Evolutionary conservation across 169 alveolate genomes (phyloP).

Genomic region (Plasmodium gonderi): DNA sequence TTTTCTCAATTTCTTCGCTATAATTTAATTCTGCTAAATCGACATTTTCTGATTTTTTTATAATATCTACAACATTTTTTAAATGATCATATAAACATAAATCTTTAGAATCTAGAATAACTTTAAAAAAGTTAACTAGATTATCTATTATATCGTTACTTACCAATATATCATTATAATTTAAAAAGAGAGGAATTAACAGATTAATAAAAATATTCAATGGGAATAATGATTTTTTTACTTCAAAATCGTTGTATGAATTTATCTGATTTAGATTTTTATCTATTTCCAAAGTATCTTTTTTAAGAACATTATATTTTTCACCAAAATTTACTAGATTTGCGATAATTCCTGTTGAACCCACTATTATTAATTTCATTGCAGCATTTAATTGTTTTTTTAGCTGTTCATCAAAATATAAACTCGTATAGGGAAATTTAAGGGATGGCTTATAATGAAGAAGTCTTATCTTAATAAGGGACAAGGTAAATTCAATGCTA

Average conservation of each 20-base stretch:
- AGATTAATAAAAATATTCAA: slow-evolving; percentile 56
- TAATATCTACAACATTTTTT: slow-evolving; percentile 16
- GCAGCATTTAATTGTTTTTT: slow-evolving; percentile 59
- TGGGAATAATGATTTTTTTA: slow-evolving; percentile 43
- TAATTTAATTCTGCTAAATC: slow-evolving; percentile 13
- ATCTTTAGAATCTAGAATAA: slow-evolving; percentile 28
- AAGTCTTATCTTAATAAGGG: slow-evolving; percentile 48
- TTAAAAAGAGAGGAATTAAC: slow-evolving; percentile 59
- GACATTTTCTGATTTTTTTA: slow-evolving; percentile 1
- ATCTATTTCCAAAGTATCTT: slow-evolving; percentile 34
- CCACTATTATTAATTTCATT: slow-evolving; percentile 24
- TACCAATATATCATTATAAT: slow-evolving; percentile 30
- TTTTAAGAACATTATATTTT: slow-evolving; percentile 14
- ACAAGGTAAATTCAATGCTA: slow-evolving; percentile 41
- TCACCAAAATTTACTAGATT: slow-evolving; percentile 48
- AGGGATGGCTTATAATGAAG: slow-evolving; percentile 26
- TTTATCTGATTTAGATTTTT: slow-evolving; percentile 1
- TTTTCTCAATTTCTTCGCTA: slow-evolving; percentile 31
- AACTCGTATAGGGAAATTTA: slow-evolving; percentile 36
- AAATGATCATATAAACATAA: slow-evolving; percentile 21
- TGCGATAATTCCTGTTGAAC: slow-evolving; percentile 45
- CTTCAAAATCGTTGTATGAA: slow-evolving; percentile 1
- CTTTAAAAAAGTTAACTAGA: slow-evolving; percentile 25
- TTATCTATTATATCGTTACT: slow-evolving; percentile 7
- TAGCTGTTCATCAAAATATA: slow-evolving; percentile 51